A percentile compares a stretch with the other conserved stretches of the same genome.
Evolutionary conservation across 225 moss, liverwort and hornwort genomes (phyloP).

Genomic region (Neckera pumila): DNA sequence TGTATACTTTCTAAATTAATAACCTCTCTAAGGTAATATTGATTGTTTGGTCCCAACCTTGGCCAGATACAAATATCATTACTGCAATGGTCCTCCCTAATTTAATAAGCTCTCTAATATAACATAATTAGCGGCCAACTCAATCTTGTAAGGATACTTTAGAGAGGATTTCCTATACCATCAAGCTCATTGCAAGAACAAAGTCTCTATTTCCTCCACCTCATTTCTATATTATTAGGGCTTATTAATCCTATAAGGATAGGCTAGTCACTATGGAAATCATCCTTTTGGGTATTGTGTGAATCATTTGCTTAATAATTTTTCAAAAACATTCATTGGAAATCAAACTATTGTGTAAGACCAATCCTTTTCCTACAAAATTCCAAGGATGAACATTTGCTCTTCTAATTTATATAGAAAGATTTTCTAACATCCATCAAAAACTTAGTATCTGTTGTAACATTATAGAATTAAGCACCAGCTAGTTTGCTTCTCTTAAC

Average conservation of each 20-base stretch:
- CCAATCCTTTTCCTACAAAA: too few relatives aligned
- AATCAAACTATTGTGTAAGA: not conserved
- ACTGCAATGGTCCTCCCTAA: too few relatives aligned
- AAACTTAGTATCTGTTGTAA: fast-evolving
- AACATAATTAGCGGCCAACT: too few relatives aligned
- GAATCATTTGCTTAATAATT: not conserved
- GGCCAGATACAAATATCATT: too few relatives aligned
- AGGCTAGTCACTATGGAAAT: fast-evolving
- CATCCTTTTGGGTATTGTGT: not conserved
- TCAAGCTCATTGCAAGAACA: not conserved
- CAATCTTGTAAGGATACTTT: too few relatives aligned
- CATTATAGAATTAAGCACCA: not conserved
- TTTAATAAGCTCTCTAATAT: too few relatives aligned
- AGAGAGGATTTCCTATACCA: too few relatives aligned
- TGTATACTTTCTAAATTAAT: too few relatives aligned
- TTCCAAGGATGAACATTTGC: not conserved
- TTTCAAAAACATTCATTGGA: fast-evolving
- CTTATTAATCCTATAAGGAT: not conserved
- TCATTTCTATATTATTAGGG: not conserved
- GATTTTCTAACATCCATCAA: not conserved
- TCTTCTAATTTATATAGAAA: not conserved
- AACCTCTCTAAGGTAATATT: too few relatives aligned
- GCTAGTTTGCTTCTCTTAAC: too few relatives aligned
- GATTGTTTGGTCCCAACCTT: too few relatives aligned
- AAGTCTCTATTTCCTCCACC: not conserved